Base-by-base conservation (phyloP, 768 basidiomycete genomes). In the Gyrodon lividus region DNA sequence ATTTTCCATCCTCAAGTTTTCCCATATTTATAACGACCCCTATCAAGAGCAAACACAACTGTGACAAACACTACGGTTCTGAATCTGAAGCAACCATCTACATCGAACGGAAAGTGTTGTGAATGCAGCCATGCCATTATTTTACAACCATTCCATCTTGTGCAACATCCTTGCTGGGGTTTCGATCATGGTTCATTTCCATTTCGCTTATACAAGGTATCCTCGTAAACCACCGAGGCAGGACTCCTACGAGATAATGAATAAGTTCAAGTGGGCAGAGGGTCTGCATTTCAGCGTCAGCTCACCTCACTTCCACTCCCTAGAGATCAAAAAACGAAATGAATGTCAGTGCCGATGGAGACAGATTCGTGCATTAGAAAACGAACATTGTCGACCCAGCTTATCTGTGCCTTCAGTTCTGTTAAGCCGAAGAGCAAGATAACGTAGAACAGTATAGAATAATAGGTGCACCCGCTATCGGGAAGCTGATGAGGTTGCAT, bases 371-470 rank as follows among this genome's bases (percentile, higher is more conserved):
- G 8, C n/a, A 42, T n/a, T n/a, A 31, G 51, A 22, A 19, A 12
- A 73, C 72, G 14, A 63, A 78, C 77, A 26, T 71, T 65, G 43
- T 77, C 75, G 43, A 62, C 61, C 77, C 79, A 82, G 8, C 70
- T 67, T n/a, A 81, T 71, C 45, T 78, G 75, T 0, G 79, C 79
- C 60, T 74, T 74, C 46, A 81, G 55, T 46, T 82, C 81, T 10
- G 78, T 81, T 28, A 77, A 57, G 1, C 79, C 81, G 51, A 82
- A 79, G 1, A 75, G 62, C 12, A 82, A 51, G n/a, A 81, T 67
- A 12, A 82, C 60, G 22, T 64, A 54, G 28, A 58, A 22, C 20
- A 48, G 13, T n/a, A 49, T 45, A 20, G 50, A 48, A 30, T 56
- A 58, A 26, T 56, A 58, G 16, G 41, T 46, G 9, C 34, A 34